Conservation (phyloP, 2,329 filamentous ascomycete genomes). For the Arachnopeziza araneosa region DNA sequence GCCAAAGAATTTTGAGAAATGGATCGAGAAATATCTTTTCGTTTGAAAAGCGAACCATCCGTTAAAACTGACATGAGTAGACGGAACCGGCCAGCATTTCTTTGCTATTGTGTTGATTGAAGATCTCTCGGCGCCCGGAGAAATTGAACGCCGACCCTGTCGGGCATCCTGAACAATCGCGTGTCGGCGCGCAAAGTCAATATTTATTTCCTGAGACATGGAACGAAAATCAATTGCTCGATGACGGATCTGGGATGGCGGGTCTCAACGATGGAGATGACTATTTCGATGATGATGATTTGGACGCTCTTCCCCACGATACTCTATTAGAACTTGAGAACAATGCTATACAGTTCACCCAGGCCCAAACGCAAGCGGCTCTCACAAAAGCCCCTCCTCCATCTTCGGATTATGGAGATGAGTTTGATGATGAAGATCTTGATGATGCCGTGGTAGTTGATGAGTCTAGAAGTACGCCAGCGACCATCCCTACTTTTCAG, state of each 20-base stretch:
- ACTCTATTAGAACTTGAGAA: slow-evolving; percentile 58
- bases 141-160: neutral
- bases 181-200: neutral
- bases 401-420: slow-evolving; percentile 35
- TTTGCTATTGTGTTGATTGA: neutral
- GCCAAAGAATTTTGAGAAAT: neutral
- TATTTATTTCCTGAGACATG: neutral
- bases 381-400: slow-evolving; percentile 19
- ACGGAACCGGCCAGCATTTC: neutral
- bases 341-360: slow-evolving; percentile 55
- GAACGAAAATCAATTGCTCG: neutral
- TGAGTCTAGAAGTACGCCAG: slow-evolving; percentile 25
- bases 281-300: slow-evolving; percentile 59
- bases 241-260: slow-evolving; percentile 26
- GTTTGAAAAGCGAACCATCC: neutral
- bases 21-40: neutral
- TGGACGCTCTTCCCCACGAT: slow-evolving; percentile 54
- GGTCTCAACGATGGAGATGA: slow-evolving; percentile 39
- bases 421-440: slow-evolving; percentile 35
- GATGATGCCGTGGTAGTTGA: slow-evolving; percentile 50
- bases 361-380: slow-evolving; percentile 22
- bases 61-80: neutral
- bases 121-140: neutral
- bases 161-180: neutral
- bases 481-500: slow-evolving; percentile 9